Conservation (phyloP, 1,284 basidiomycete species). For the Ustilago tritici region DNA sequence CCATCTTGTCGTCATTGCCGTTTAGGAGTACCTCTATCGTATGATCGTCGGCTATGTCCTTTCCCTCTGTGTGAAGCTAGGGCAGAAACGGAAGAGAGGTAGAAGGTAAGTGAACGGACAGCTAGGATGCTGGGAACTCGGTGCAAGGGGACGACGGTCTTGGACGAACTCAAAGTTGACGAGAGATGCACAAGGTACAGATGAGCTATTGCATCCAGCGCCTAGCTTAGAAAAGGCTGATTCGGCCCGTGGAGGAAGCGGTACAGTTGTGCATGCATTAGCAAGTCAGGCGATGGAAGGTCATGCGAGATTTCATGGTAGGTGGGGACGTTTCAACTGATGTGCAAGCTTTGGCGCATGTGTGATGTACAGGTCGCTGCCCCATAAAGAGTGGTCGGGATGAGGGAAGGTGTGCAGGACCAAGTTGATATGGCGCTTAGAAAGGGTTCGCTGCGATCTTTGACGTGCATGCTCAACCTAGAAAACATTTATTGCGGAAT, state of each 20-base stretch:
- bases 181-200: slow-evolving; percentile 2
- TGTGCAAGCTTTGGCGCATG: not conserved
- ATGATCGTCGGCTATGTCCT: not conserved
- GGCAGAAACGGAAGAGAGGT: not conserved
- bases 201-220: slow-evolving; percentile 36
- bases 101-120: not conserved
- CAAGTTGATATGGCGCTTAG: slow-evolving; percentile 28
- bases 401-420: not conserved
- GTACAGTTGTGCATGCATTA: not conserved
- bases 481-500: not conserved
- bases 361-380: too few species aligned
- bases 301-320: slow-evolving; percentile 1
- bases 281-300: slow-evolving; percentile 1
- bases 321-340: not conserved
- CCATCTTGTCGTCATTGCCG: not conserved
- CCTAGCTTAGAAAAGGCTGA: slow-evolving; percentile 3
- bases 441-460: slow-evolving; percentile 25
- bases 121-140: not conserved
- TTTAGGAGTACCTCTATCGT: not conserved
- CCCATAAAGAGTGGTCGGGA: not conserved
- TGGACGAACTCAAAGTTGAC: not conserved
- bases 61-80: not conserved
- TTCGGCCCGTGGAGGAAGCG: not conserved
- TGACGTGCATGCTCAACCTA: slow-evolving; percentile 17
- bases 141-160: not conserved